phyloP scores from a whole-genome alignment of 2,329 filamentous ascomycete genomes.

The Epichloe amarillans region DNA sequence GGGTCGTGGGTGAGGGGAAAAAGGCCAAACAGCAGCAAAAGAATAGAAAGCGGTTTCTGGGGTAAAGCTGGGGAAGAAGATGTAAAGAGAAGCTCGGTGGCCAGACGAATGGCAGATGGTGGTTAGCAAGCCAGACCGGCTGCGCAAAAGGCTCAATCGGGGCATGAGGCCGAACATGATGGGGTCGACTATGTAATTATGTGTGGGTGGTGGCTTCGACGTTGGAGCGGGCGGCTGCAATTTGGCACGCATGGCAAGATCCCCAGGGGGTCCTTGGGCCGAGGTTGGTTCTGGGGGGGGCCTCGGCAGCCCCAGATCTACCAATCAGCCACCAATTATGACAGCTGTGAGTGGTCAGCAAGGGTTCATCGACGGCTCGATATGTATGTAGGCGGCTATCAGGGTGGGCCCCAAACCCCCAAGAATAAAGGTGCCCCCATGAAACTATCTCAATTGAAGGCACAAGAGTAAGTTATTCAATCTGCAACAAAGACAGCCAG shows the following conservation, averaged over 20 bases:
- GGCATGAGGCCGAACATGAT: constrained; percentile 5
- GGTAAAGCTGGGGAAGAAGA: background rate
- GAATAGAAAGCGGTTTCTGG: background rate
- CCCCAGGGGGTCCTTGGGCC: constrained; percentile 3
- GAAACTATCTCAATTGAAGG: too few species aligned
- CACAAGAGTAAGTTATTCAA: too few species aligned
- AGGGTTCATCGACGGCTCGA: background rate
- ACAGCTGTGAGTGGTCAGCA: background rate
- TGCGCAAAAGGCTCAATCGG: constrained; percentile 5
- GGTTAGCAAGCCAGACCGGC: constrained; percentile 1
- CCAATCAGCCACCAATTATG: background rate
- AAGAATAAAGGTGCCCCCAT: too few species aligned
- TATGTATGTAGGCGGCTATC: background rate
- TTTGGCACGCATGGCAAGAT: background rate
- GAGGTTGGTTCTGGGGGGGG: constrained; percentile 10
- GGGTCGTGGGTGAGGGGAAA: background rate
- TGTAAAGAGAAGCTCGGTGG: background rate
- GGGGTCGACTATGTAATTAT: background rate
- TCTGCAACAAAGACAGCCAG: too few species aligned
- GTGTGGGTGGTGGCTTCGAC: background rate
- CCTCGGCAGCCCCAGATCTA: constrained; percentile 10
- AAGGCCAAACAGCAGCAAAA: background rate
- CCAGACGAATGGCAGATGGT: background rate
- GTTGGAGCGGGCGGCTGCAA: background rate
- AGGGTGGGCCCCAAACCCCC: too few species aligned